Evolutionary conservation across 257 asterid species (phyloP), one percentile per base, ranked within the genome.

Genomic region (Dorcoceras hygrometricum): DNA sequence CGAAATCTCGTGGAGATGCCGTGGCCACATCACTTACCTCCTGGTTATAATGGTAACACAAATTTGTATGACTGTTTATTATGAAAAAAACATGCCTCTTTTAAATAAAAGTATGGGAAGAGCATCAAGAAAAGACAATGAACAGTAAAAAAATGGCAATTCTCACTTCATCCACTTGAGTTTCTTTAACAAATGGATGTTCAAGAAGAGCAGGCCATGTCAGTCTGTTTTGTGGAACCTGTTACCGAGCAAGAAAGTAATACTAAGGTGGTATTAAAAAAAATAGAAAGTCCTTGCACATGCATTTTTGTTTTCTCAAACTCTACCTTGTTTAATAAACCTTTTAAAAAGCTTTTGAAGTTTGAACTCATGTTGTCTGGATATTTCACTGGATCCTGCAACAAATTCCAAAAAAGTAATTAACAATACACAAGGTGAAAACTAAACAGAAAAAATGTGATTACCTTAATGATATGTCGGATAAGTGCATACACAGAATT

Each of bases 151-250:
- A 63, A 46, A 57, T 58, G 77, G 55, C 18, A 60, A 75, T 71
- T 81, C 86, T 81, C 65, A 82, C 85, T 29, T 78, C 89, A 75
- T 88, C 82, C 50, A 78, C 73, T 54, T 60, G 62, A 66, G 78
- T 73, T 68, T 88, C 96, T 75, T 81, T 80, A 60, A 94, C 92
- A 76, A 90, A 94, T 68, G 97, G 97, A 83, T 94, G 97, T 70
- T 90, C 96, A 69, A 94, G 95, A 81, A 94, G 99, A 73, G 93
- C 87, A 67, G 97, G 99, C 99, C 99, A 94, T 20, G 89, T 77
- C 73, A 94, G 80, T 84, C 99, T 88, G 74, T 74, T 80, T 69
- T 90, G 99, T 0, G 99, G 99, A 77, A 77, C 87, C 99, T 94
- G 82, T 34, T 75, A 55, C 58, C 65, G 25, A 62, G 71, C 67